Evolutionary conservation across 139 green algal species (phyloP), one percentile per base, ranked within the genome.

Genomic region (Chlorella sp.): DNA sequence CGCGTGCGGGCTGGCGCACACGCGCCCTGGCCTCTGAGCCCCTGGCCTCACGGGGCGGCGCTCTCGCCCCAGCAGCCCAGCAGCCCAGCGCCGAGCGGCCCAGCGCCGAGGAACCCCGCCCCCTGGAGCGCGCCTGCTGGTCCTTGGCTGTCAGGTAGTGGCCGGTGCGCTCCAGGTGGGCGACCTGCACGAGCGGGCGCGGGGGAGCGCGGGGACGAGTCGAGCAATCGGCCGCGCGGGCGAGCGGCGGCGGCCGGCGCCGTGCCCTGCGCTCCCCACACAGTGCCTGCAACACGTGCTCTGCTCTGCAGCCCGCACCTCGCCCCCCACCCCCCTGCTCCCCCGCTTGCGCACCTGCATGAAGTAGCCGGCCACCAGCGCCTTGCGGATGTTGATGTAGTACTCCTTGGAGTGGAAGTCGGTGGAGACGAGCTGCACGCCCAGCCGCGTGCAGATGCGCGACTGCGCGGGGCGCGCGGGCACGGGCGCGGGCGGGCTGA

Each of bases 111-210:
- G n/a, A n/a, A n/a, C n/a, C n/a, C n/a, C n/a, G n/a, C n/a, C n/a
- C n/a, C n/a, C n/a, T n/a, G n/a, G n/a, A n/a, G n/a, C n/a, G n/a
- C n/a, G n/a, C n/a, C n/a, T n/a, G n/a, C 81, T 98, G 97, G 87
- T 99, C 96, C 86, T 99, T 99, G n/a, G 97, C 95, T 0, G 96
- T 99, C 35, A 99, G 86, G 84, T 99, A 99, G 73, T 93, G 87
- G n/a, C 95, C 96, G 2, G 84, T 87, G 15, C 91, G 84, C 79
- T 97, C 87, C 67, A 97, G 77, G 83, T 99, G 93, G 7, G 95
- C 93, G 2, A 99, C 95, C 86, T 97, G 93, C 1, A 2, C 1
- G 36, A 33, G 46, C 29, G 19, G 31, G 17, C 2, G 14, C n/a
- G n/a, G n/a, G 35, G 29, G 2, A 50, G 25, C 36, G 21, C n/a